Base-by-base conservation (phyloP, 257 asterid species). In the Perilla frutescens region DNA sequence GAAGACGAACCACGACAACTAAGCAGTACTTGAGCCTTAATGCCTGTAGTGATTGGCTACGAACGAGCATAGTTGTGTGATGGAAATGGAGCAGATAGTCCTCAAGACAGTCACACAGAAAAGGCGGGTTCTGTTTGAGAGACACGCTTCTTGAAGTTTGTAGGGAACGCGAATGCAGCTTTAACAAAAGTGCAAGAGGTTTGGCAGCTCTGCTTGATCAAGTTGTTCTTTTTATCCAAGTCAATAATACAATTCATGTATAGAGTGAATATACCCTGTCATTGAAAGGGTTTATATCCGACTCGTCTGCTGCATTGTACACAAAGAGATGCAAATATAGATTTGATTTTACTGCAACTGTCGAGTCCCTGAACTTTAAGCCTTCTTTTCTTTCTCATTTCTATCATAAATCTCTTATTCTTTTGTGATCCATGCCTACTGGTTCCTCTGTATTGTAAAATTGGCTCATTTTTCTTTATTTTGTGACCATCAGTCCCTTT, bases 171-270 rank as follows among this genome's bases (percentile, higher is more conserved):
- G 49, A 15, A 5, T 6, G 56, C 70, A 2, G 64, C 40, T 7
- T 68, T 60, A 47, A 60, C 26, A 62, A 50, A 5, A 12, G 8
- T 14, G 50, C 6, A 47, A 59, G 69, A 49, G 62, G 72, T 67
- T 65, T 58, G 69, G 65, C 55, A 29, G 75, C 37, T 34, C 76
- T 69, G 71, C 60, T 73, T 57, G 53, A 48, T 79, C 60, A 50
- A 62, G 44, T 62, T 63, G 80, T 74, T 75, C 75, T 51, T 80
- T 80, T 66, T 47, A 66, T 76, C 77, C 74, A 50, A 71, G 59
- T 58, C 49, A 86, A 84, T 81, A 84, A 83, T 78, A 31, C 73
- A 78, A 80, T 87, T 81, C 85, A 70, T 89, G 96, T 87, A 89
- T 91, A 89, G 92, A 87, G 81, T 36, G 26, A 48, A 68, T 72